These are phyloP conservation scores for Backusella parvicylindrica DNA, from an alignment of 192 early-diverging fungal species.

Conservation along the genomic window DNA sequence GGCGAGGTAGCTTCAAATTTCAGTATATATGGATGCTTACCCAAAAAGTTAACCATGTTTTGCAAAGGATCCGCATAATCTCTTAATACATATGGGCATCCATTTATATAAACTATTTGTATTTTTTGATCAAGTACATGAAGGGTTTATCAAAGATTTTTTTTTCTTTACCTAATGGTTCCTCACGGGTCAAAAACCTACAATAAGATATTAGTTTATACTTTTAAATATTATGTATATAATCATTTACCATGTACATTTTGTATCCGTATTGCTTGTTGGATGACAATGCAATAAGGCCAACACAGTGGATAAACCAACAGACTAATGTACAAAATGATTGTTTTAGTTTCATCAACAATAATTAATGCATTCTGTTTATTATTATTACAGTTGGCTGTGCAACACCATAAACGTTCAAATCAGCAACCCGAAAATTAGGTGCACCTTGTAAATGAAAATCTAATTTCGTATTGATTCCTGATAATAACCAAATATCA, in stretches of 20 bases:
- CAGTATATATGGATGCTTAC: too few species aligned
- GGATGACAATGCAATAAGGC: conserved; percentile 53
- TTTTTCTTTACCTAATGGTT: conserved; percentile 30
- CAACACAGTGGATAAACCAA: conserved; percentile 53
- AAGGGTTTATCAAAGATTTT: not conserved
- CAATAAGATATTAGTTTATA: not conserved
- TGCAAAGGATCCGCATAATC: conserved; percentile 49
- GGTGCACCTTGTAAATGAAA: conserved; percentile 64
- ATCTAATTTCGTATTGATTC: conserved; percentile 41
- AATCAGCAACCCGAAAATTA: conserved; percentile 58
- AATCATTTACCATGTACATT: conserved; percentile 30
- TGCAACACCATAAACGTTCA: conserved; percentile 61
- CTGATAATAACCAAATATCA: conserved; percentile 14
- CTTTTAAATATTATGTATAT: not conserved
- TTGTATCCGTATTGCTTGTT: conserved; percentile 4
- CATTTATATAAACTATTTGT: conserved; percentile 50
- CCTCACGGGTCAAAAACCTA: conserved; percentile 41
- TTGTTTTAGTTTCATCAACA: not conserved
- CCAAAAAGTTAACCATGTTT: conserved; percentile 46
- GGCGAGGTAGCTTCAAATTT: too few species aligned
- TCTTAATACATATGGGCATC: conserved; percentile 58
- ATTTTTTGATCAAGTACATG: not conserved
- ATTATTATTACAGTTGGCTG: conserved; percentile 58
- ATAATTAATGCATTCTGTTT: too few species aligned
- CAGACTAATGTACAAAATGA: conserved; percentile 12